Conservation (phyloP, 192 early-diverging fungal species). For the Coemansia sp. region DNA sequence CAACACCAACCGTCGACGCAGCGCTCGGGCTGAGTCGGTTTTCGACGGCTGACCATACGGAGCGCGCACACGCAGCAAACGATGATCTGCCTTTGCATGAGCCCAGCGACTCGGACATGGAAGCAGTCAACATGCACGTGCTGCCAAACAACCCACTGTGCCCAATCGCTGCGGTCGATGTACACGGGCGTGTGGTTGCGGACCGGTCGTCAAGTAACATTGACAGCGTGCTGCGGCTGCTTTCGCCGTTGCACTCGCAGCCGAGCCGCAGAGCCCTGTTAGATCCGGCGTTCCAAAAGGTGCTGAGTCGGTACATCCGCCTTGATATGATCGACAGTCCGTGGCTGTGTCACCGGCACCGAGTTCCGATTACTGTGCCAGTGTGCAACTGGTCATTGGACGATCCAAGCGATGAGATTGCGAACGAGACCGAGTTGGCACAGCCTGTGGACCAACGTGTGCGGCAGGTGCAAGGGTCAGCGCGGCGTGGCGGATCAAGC, state of each 20-base stretch:
- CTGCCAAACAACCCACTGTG: constrained; percentile 20
- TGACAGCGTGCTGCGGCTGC: constrained; percentile 30
- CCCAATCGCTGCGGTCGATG: constrained; percentile 37
- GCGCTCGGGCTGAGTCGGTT: constrained; percentile 16
- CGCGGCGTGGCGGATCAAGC: constrained; percentile 1
- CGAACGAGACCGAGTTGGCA: constrained; percentile 6
- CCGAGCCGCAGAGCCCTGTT: constrained; percentile 28
- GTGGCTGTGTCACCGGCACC: constrained; percentile 42
- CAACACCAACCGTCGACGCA: constrained; percentile 13
- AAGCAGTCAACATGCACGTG: constrained; percentile 12
- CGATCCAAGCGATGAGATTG: not conserved
- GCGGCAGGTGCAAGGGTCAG: constrained; percentile 8
- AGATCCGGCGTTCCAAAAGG: constrained; percentile 53
- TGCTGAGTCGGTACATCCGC: constrained; percentile 36
- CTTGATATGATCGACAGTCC: constrained; percentile 38
- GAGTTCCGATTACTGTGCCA: constrained; percentile 7
- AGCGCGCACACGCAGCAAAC: not conserved
- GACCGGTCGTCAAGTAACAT: constrained; percentile 41
- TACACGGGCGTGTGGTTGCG: constrained; percentile 28
- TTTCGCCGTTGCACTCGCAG: constrained; percentile 29
- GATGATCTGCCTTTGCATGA: not conserved
- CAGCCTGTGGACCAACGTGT: not conserved
- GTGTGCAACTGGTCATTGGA: constrained; percentile 32
- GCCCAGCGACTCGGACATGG: not conserved
- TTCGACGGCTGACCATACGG: constrained; percentile 22